These are phyloP conservation scores for Fagopyrum esculentum DNA, from an alignment of 148 eudicot genomes.

Conservation along the genomic window DNA sequence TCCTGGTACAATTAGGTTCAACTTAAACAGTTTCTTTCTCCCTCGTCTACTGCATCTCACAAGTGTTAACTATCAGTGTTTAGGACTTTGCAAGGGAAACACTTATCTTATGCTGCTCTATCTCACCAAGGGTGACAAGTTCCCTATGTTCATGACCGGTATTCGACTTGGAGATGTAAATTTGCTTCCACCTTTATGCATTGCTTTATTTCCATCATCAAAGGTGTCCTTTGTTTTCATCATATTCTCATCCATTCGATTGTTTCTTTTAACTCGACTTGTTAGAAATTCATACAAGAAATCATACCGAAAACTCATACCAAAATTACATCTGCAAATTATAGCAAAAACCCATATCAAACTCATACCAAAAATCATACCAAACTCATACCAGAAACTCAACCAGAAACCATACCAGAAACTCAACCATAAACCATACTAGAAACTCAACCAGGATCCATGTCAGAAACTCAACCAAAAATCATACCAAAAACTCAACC, in stretches of 20 bases:
- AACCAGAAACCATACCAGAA: too few species aligned
- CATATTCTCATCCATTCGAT: constrained; percentile 14
- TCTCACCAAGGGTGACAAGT: constrained; percentile 44
- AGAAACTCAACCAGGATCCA: too few species aligned
- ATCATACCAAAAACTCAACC: too few species aligned
- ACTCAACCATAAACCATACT: too few species aligned
- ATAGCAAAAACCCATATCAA: too few species aligned
- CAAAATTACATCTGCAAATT: too few species aligned
- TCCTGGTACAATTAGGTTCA: not conserved
- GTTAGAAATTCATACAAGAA: constrained; percentile 13
- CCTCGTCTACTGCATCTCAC: not conserved
- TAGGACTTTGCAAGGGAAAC: constrained; percentile 39
- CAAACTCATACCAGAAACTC: too few species aligned
- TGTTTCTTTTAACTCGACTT: constrained; percentile 40
- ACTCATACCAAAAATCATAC: too few species aligned
- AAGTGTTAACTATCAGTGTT: constrained; percentile 7
- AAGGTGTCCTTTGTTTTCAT: constrained; percentile 16
- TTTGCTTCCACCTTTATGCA: constrained; percentile 17
- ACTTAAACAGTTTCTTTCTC: not conserved
- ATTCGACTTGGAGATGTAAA: constrained; percentile 26
- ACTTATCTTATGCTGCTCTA: constrained; percentile 38
- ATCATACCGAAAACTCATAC: too few species aligned
- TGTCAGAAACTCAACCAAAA: too few species aligned
- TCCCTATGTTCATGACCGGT: constrained; percentile 64
- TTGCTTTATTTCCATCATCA: constrained; percentile 24